Evolutionary conservation across 176 grass and related monocot species (phyloP).

Genomic region (Oryza rufipogon): DNA sequence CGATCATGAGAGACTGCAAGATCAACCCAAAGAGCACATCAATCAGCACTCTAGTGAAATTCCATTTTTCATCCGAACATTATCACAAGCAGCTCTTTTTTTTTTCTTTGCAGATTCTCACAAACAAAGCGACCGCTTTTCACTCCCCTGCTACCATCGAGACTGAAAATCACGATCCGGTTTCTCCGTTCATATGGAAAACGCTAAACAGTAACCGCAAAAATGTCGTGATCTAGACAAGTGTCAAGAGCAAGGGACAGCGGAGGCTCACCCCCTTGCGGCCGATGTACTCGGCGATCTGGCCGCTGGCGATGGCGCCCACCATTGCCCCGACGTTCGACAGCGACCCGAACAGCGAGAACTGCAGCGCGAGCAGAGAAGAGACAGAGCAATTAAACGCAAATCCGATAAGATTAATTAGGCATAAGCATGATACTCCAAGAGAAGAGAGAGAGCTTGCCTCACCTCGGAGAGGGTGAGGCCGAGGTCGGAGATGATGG

Average conservation of each 20-base stretch:
- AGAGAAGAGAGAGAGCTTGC: background rate
- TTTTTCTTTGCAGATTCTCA: background rate
- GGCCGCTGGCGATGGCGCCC: slow-evolving; percentile 84
- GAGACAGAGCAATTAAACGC: too few species aligned
- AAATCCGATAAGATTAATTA: background rate
- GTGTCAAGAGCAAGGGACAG: background rate
- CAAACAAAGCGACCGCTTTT: background rate
- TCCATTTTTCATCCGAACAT: background rate
- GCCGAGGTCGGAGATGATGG: slow-evolving; percentile 67
- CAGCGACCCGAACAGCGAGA: slow-evolving; percentile 79
- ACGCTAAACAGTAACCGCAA: background rate
- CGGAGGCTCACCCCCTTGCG: slow-evolving; percentile 74
- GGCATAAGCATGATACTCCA: background rate
- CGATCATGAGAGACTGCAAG: slow-evolving; percentile 91
- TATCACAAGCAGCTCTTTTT: background rate
- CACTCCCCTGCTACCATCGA: background rate
- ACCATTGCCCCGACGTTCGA: slow-evolving; percentile 94
- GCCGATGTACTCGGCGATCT: slow-evolving; percentile 90
- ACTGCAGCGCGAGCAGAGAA: slow-evolving; percentile 38
- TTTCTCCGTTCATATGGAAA: background rate
- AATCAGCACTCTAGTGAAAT: slow-evolving; percentile 15
- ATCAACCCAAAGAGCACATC: slow-evolving; percentile 15
- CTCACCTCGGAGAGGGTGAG: slow-evolving; percentile 83
- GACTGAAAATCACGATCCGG: background rate
- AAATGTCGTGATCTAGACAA: background rate